Evolutionary conservation across 2,329 filamentous ascomycete species (phyloP).

Genomic region (Scytalidium lignicola): DNA sequence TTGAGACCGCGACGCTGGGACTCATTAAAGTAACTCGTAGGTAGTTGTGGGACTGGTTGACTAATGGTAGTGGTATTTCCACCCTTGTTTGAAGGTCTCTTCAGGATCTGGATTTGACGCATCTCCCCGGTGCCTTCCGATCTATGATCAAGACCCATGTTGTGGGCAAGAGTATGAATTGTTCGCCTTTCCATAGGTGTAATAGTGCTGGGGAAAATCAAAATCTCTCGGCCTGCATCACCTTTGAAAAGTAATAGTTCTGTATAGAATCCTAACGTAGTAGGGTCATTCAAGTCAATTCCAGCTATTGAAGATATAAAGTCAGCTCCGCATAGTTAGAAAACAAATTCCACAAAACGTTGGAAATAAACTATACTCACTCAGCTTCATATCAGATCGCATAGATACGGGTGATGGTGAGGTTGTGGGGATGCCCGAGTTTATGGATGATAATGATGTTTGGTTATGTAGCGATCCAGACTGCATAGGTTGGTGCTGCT

Average conservation of each 20-base stretch:
- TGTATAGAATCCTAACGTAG: constrained; percentile 82
- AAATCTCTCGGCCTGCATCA: constrained; percentile 68
- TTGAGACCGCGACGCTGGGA: constrained; percentile 80
- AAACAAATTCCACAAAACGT: not conserved
- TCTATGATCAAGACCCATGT: constrained; percentile 86
- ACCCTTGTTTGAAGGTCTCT: constrained; percentile 37
- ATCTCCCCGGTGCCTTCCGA: constrained; percentile 85
- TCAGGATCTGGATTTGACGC: constrained; percentile 86
- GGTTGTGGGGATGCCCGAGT: constrained; percentile 49
- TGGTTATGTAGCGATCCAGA: constrained; percentile 69
- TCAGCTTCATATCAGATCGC: constrained; percentile 11
- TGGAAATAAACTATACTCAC: constrained; percentile 3
- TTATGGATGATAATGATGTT: constrained; percentile 70
- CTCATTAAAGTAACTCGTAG: constrained; percentile 57
- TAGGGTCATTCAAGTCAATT: constrained; percentile 86
- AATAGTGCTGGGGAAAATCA: constrained; percentile 78
- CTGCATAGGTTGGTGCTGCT: constrained; percentile 78
- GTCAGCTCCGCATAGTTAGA: constrained; percentile 39
- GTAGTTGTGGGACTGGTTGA: constrained; percentile 33
- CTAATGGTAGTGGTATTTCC: constrained; percentile 10
- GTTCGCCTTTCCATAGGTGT: constrained; percentile 80
- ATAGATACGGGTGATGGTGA: constrained; percentile 28
- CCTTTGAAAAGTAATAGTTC: constrained; percentile 86
- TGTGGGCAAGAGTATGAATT: constrained; percentile 90
- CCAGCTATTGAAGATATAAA: constrained; percentile 42